A percentile compares a stretch with the other conserved stretches of the same genome.
Evolutionary conservation across 345 rosid species (phyloP).

Genomic region (Euphorbia peplus): DNA sequence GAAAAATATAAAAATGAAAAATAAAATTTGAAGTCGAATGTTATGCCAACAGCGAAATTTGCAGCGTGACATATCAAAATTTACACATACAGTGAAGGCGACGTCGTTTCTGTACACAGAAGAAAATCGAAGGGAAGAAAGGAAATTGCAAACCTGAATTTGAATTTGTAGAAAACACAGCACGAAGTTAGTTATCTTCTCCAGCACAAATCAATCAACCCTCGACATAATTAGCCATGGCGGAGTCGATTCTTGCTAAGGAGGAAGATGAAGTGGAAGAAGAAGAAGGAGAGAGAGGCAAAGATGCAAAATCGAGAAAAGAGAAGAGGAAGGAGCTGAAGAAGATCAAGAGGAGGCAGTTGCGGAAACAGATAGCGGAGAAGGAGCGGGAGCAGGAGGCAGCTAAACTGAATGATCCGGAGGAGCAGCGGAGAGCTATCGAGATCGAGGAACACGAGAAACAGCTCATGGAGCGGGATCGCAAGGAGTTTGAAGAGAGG

Average conservation of each 20-base stretch:
- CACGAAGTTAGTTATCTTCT: too few relatives aligned
- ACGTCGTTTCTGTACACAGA: too few relatives aligned
- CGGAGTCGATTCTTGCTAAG: slow-evolving; percentile 13
- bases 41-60: too few relatives aligned
- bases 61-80: too few relatives aligned
- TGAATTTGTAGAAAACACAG: too few relatives aligned
- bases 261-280: slow-evolving; percentile 10
- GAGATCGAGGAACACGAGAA: slow-evolving; percentile 63
- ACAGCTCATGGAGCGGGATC: slow-evolving; percentile 47
- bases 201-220: too few relatives aligned
- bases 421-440: slow-evolving; percentile 48
- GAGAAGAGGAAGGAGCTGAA: slow-evolving; percentile 79
- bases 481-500: slow-evolving; percentile 72
- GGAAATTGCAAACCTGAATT: too few relatives aligned
- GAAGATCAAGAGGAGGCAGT: slow-evolving; percentile 74
- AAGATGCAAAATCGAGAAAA: slow-evolving; percentile 41
- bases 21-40: too few relatives aligned
- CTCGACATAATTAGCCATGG: slow-evolving; percentile 9
- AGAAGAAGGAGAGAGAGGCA: slow-evolving; percentile 8
- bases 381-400: slow-evolving; percentile 64
- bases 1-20: too few relatives aligned
- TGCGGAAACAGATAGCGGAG: slow-evolving; percentile 66
- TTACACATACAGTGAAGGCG: too few relatives aligned
- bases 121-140: too few relatives aligned
- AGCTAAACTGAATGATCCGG: slow-evolving; percentile 60